Percentiles rank a stretch among this genome's conserved stretches.
These are phyloP conservation scores for Cadophora malorum DNA, from an alignment of 2,329 filamentous ascomycete species.

Conservation along the genomic window DNA sequence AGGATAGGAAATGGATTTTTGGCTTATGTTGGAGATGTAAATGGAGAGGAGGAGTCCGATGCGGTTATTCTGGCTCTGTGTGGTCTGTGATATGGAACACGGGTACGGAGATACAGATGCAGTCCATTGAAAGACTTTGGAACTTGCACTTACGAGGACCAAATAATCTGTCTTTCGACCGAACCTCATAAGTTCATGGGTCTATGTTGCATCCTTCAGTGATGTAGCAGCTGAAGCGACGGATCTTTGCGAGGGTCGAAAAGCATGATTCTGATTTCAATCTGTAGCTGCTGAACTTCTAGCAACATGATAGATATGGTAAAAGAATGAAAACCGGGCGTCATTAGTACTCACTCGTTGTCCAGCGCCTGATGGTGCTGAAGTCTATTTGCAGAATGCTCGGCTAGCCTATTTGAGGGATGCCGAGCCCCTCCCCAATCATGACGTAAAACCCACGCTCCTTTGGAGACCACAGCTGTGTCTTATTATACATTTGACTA, in stretches of 20 bases:
- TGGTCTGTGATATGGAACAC: conserved; percentile 23
- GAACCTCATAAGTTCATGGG: too few species aligned
- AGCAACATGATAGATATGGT: background rate
- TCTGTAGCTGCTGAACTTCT: background rate
- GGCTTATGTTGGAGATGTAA: conserved; percentile 44
- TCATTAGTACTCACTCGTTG: too few species aligned
- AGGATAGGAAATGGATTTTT: conserved; percentile 41
- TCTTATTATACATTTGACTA: background rate
- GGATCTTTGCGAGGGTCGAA: too few species aligned
- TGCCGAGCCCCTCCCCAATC: background rate
- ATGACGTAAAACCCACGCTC: background rate
- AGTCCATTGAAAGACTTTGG: too few species aligned
- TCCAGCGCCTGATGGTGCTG: background rate
- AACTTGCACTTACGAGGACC: too few species aligned
- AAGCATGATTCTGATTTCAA: too few species aligned
- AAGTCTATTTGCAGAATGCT: background rate
- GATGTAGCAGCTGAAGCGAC: too few species aligned
- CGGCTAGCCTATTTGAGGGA: background rate
- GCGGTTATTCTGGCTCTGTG: conserved; percentile 40
- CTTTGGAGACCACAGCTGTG: background rate
- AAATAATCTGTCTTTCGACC: too few species aligned
- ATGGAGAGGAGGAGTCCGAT: conserved; percentile 36
- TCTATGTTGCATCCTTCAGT: too few species aligned
- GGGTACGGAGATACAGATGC: too few species aligned
- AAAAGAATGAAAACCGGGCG: too few species aligned